A percentile compares a stretch with the other conserved stretches of the same genome.
phyloP scores from a whole-genome alignment of 306 rosid genomes.

The apple (Malus domestica) region DNA sequence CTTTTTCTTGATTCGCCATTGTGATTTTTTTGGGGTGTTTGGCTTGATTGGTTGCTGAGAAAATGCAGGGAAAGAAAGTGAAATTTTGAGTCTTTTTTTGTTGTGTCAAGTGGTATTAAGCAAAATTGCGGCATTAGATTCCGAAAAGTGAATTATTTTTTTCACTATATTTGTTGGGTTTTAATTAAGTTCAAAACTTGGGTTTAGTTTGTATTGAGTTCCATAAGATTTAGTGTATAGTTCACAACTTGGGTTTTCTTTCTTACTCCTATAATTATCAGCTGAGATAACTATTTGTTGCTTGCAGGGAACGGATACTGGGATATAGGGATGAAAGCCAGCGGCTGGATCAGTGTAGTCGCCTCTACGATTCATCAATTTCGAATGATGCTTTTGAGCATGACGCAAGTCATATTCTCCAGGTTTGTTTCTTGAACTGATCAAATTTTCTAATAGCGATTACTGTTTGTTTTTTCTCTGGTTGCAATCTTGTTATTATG shows the following conservation, averaged over 20 bases:
- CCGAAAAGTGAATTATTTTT: not conserved
- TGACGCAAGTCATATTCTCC: slow-evolving; percentile 83
- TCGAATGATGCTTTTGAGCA: slow-evolving; percentile 76
- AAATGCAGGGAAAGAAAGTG: not conserved
- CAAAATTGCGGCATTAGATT: not conserved
- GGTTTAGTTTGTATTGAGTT: not conserved
- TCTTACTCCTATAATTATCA: not conserved
- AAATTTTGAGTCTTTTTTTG: not conserved
- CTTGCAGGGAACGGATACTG: slow-evolving; percentile 69
- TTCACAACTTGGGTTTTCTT: not conserved
- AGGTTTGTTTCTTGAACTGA: slow-evolving; percentile 38
- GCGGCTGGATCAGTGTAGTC: slow-evolving; percentile 90
- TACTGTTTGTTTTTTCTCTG: not conserved
- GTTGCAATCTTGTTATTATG: not conserved
- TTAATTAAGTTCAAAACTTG: not conserved
- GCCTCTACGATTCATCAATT: slow-evolving; percentile 82
- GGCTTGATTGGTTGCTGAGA: slow-evolving; percentile 1
- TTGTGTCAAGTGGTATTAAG: not conserved
- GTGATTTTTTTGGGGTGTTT: not conserved
- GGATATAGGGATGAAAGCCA: slow-evolving; percentile 83
- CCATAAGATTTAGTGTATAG: not conserved
- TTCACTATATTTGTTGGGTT: not conserved
- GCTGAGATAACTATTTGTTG: not conserved
- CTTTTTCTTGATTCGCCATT: not conserved
- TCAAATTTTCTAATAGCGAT: not conserved